These are phyloP conservation scores for Microthyrium microscopicum DNA, from an alignment of 2,329 filamentous ascomycete genomes.

Conservation along the genomic window DNA sequence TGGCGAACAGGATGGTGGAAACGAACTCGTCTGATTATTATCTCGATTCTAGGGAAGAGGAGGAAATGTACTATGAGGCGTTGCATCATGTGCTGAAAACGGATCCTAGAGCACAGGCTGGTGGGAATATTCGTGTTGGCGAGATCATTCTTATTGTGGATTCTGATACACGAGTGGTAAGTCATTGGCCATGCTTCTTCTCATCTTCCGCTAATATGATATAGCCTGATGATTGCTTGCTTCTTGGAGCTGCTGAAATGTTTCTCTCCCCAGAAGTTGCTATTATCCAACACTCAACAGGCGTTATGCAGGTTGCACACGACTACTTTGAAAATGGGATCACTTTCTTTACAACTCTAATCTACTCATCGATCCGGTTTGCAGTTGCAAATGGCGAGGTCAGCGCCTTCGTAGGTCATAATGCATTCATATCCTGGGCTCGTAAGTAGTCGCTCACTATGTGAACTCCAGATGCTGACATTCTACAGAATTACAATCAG, in stretches of 20 bases:
- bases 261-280: conserved; percentile 9
- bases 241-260: conserved; percentile 10
- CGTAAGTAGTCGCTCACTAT: too few relatives aligned
- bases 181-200: too few relatives aligned
- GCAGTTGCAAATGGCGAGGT: conserved; percentile 9
- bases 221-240: conserved; percentile 9
- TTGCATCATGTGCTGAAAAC: not conserved
- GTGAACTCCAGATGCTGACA: not conserved
- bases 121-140: conserved; percentile 58
- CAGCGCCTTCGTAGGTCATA: conserved; percentile 11
- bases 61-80: not conserved
- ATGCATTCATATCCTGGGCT: conserved; percentile 10
- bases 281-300: conserved; percentile 9
- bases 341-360: conserved; percentile 11
- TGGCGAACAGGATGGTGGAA: not conserved
- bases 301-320: conserved; percentile 9
- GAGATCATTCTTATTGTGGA: conserved; percentile 49
- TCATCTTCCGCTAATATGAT: not conserved
- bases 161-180: conserved; percentile 10
- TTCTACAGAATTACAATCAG: not conserved
- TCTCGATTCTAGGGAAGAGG: conserved; percentile 10
- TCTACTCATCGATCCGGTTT: conserved; percentile 9
- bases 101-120: conserved; percentile 44
- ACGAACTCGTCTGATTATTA: conserved; percentile 12
- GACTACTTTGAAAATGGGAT: conserved; percentile 11